Conservation (phyloP, 2,329 filamentous ascomycete species). For the Fusarium miscanthi region DNA sequence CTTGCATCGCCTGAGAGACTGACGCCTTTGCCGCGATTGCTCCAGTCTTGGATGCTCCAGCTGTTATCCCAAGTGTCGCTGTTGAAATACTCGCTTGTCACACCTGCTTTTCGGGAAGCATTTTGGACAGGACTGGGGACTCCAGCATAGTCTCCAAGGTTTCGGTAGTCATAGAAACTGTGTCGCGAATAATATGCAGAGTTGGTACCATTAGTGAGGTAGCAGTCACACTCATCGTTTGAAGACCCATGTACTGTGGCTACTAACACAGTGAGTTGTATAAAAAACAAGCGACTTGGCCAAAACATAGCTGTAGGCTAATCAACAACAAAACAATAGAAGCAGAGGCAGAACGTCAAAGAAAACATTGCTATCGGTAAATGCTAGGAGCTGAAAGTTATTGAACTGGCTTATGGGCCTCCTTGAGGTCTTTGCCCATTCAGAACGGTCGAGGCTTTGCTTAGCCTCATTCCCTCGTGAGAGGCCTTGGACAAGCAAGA, state of each 20-base stretch:
- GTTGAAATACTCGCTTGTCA: slow-evolving; percentile 55
- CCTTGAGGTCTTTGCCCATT: slow-evolving; percentile 9
- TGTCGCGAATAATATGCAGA: slow-evolving; percentile 58
- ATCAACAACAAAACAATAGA: not conserved
- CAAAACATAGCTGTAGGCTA: slow-evolving; percentile 13
- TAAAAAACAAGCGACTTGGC: not conserved
- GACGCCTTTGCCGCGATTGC: slow-evolving; percentile 51
- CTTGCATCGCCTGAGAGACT: slow-evolving; percentile 44
- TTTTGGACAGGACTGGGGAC: slow-evolving; percentile 50
- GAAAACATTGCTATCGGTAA: not conserved
- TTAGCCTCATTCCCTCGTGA: slow-evolving; percentile 31
- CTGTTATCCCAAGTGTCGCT: slow-evolving; percentile 50
- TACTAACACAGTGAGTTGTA: slow-evolving; percentile 15
- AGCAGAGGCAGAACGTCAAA: not conserved
- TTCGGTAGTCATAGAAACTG: slow-evolving; percentile 63
- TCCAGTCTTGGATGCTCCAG: slow-evolving; percentile 56
- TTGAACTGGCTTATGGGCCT: slow-evolving; percentile 2
- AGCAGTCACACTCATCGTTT: slow-evolving; percentile 58
- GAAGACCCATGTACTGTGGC: slow-evolving; percentile 3
- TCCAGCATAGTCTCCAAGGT: slow-evolving; percentile 53
- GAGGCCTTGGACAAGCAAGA: slow-evolving; percentile 24
- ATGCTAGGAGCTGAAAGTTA: not conserved
- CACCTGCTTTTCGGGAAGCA: slow-evolving; percentile 39
- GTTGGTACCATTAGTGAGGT: slow-evolving; percentile 58
- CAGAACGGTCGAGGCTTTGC: slow-evolving; percentile 27